Evolutionary conservation across 2,329 filamentous ascomycete genomes (phyloP).

Genomic region (Stagonosporopsis cucurbitacearum): DNA sequence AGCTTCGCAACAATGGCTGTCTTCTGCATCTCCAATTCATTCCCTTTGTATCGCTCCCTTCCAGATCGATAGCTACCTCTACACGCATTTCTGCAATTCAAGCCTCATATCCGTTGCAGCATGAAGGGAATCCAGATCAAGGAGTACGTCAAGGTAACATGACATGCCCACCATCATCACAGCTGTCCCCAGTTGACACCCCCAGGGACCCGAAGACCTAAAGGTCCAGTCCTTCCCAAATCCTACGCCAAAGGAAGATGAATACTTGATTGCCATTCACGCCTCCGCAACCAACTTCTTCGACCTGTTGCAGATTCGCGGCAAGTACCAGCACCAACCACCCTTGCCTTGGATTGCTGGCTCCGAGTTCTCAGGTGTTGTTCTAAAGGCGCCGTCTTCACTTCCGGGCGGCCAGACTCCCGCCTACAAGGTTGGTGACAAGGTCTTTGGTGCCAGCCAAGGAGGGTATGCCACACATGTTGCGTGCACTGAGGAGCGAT

Average conservation of each 20-base stretch:
- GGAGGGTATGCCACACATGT: constrained; percentile 85
- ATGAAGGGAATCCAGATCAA: constrained; percentile 80
- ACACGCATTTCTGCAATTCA: background rate
- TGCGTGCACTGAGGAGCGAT: constrained; percentile 67
- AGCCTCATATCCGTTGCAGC: background rate
- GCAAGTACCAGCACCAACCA: constrained; percentile 93
- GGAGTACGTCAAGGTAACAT: constrained; percentile 73
- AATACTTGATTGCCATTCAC: constrained; percentile 88
- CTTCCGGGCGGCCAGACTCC: constrained; percentile 53
- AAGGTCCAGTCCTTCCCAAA: constrained; percentile 76
- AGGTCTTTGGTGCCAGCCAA: constrained; percentile 85
- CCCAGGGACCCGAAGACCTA: constrained; percentile 78
- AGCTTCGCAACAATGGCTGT: constrained; percentile 1
- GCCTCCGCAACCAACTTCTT: constrained; percentile 95
- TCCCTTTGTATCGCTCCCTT: background rate
- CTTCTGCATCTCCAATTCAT: background rate
- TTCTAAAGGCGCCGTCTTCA: constrained; percentile 69
- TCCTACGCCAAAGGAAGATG: constrained; percentile 70
- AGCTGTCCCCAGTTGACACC: constrained; percentile 8
- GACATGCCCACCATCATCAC: constrained; percentile 3
- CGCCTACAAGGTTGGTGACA: constrained; percentile 77
- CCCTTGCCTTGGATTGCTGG: constrained; percentile 88
- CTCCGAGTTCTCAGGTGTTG: constrained; percentile 81
- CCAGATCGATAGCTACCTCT: background rate
- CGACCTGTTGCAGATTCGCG: constrained; percentile 91